A percentile compares a stretch with the other conserved stretches of the same genome.
These are phyloP conservation scores for Talaromyces thailandensis DNA, from an alignment of 495 filamentous ascomycete species.

Conservation along the genomic window DNA sequence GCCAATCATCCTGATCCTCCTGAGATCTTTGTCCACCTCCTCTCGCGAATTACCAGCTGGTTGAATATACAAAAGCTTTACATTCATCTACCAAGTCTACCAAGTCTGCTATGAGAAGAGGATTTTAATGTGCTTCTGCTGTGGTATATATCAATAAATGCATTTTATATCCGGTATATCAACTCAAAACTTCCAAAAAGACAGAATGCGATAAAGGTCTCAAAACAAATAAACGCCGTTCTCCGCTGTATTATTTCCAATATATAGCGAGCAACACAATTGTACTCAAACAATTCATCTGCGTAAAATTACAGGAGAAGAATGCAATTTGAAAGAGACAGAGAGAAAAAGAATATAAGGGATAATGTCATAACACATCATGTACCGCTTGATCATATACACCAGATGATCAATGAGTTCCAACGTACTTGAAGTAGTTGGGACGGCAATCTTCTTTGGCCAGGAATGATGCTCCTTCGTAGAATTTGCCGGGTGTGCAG, in stretches of 20 bases:
- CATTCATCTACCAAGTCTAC: no score
- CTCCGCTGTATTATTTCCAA: not conserved
- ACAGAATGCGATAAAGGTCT: no score
- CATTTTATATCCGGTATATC: not conserved
- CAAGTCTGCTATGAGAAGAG: no score
- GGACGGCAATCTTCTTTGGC: conserved; percentile 90
- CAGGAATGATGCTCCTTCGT: conserved; percentile 75
- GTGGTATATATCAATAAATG: not conserved
- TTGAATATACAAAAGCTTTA: not conserved
- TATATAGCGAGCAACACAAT: not conserved
- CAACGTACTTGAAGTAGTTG: conserved; percentile 92
- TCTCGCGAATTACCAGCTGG: not conserved
- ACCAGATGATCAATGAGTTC: conserved; percentile 51
- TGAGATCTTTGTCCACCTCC: no score
- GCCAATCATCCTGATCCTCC: no score
- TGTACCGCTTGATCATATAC: not conserved
- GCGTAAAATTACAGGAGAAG: not conserved
- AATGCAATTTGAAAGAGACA: not conserved
- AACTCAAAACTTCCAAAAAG: not conserved
- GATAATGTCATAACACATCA: not conserved
- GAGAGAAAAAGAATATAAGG: not conserved
- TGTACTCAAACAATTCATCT: not conserved
- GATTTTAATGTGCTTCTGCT: not conserved
- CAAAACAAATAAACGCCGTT: conserved; percentile 1
- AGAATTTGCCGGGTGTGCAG: conserved; percentile 77